phyloP scores from a whole-genome alignment of 2,329 filamentous ascomycete species.

The Fusarium decemcellulare region DNA sequence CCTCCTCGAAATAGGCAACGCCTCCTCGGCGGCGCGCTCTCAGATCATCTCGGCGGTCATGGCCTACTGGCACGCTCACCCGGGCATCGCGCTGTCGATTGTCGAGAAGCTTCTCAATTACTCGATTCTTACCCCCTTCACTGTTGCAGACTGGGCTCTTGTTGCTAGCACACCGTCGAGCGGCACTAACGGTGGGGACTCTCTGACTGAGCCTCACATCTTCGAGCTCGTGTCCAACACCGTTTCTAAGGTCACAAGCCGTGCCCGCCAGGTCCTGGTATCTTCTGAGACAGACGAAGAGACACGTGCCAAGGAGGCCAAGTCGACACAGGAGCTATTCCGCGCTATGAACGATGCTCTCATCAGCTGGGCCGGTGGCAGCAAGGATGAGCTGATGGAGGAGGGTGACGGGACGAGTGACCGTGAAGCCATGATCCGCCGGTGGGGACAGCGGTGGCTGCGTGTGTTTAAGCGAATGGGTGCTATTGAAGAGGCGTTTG shows the following conservation, averaged over 20 bases:
- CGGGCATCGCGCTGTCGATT: constrained; percentile 91
- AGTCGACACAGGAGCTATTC: constrained; percentile 85
- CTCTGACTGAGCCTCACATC: constrained; percentile 81
- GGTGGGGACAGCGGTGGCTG: constrained; percentile 90
- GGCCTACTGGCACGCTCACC: constrained; percentile 93
- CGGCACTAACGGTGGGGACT: constrained; percentile 69
- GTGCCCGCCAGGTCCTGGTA: constrained; percentile 84
- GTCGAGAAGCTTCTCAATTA: constrained; percentile 98
- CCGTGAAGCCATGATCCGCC: constrained; percentile 75
- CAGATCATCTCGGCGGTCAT: constrained; percentile 95
- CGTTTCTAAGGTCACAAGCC: constrained; percentile 89
- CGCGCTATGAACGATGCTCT: constrained; percentile 84
- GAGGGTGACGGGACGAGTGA: constrained; percentile 70
- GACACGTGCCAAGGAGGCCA: constrained; percentile 77
- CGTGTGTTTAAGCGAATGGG: constrained; percentile 86
- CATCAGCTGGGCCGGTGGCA: constrained; percentile 78
- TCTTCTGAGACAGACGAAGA: constrained; percentile 74
- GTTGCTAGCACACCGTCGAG: constrained; percentile 67
- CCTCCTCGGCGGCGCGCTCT: constrained; percentile 81
- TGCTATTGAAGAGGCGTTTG: constrained; percentile 85
- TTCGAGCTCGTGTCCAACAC: constrained; percentile 94
- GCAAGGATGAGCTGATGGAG: constrained; percentile 83
- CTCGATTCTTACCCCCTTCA: constrained; percentile 88
- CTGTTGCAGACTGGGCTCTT: constrained; percentile 92
- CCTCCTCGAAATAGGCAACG: constrained; percentile 82